Evolutionary conservation across 164 flowering plant genomes (phyloP), one percentile per base, ranked within the genome.

Genomic region (Nymphaea thermarum): DNA sequence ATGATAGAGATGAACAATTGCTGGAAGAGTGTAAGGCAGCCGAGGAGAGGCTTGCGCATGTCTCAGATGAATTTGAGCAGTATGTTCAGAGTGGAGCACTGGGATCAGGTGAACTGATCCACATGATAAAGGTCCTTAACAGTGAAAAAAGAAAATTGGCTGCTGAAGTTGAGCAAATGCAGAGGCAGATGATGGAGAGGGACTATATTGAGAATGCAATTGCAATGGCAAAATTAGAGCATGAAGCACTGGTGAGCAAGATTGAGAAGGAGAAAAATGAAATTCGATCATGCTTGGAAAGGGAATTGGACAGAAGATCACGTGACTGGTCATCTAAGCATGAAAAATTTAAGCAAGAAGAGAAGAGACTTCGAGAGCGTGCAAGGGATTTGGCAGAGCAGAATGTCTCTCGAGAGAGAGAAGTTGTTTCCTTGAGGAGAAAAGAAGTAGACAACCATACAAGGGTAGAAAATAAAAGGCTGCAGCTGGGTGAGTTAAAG

Each of bases 371-470:
- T 42, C 85, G 99, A 18, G 93, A 92, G 63, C 85, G 99, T 65
- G 91, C 89, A 55, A 79, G 93, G 75, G 97, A 95, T 73, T 87
- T 95, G 5, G 99, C 99, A 44, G 98, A 95, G 80, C 97, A 88
- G 63, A 92, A 92, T 79, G 98, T 92, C 59, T 83, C 89, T 3
- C 84, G 90, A 44, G 98, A 92, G 76, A 87, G 90, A 74, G 96
- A 95, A 77, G 85, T 86, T 14, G 85, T 90, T 65, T 78, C 85
- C 12, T 75, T 80, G 47, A 80, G 73, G 71, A 87, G 82, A 69
- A 84, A 71, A 73, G 96, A 87, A 72, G 67, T 68, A 60, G 93
- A 87, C 66, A 81, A 74, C 72, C 82, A 66, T 74, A 79, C 44
- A 72, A 73, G 69, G 66, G 66, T 82, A 14, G 65, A 69, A 6